Base-by-base conservation (phyloP, 768 basidiomycete species). In the Steccherinum ochraceum region DNA sequence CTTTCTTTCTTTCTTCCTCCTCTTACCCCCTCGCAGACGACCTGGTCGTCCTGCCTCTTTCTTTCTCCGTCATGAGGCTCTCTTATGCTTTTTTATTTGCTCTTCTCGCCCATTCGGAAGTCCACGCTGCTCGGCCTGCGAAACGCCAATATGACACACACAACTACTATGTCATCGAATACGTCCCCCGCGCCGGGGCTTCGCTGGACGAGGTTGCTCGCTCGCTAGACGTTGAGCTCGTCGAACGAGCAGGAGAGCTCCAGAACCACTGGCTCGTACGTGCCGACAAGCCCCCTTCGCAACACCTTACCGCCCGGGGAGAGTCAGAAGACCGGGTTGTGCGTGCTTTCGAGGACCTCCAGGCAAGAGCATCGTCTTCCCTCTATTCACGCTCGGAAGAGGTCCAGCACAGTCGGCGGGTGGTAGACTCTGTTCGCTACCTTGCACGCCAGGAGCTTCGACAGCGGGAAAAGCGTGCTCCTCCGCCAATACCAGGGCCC, bases 241-340 rank as follows among this genome's bases (percentile, higher is more conserved):
- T 98, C 51, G 91, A 94, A 63, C 86, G 81, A 58, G 85, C 83
- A 21, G 93, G 96, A 46, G 86, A 93, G 63, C 78, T 99, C 4
- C 63, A 67, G 24, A 73, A 90, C 50, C 77, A 89, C 68, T 99
- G 90, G 89, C 72, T 99, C 16, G 83, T 96, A 42, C 79, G 90
- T 21, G 69, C 74, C 40, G 61, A 67, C 56, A 78, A 82, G 64
- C 54, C 67, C 1, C 46, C 20, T 35, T 35, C 16, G 30, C 54
- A 46, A 39, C 49, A 49, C 52, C 59, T 49, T 48, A 59, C 26
- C 65, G 71, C 58, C 65, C 64, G 55, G 69, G 30, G 30, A 16
- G 72, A 57, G 55, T 45, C 48, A 58, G 44, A 57, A 7, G 81
- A 83, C 60, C 70, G 61, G 23, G 79, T 85, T 46, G 61, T 85